These are phyloP conservation scores for Myriosclerotinia scirpicola DNA, from an alignment of 2,329 filamentous ascomycete species.

Conservation along the genomic window DNA sequence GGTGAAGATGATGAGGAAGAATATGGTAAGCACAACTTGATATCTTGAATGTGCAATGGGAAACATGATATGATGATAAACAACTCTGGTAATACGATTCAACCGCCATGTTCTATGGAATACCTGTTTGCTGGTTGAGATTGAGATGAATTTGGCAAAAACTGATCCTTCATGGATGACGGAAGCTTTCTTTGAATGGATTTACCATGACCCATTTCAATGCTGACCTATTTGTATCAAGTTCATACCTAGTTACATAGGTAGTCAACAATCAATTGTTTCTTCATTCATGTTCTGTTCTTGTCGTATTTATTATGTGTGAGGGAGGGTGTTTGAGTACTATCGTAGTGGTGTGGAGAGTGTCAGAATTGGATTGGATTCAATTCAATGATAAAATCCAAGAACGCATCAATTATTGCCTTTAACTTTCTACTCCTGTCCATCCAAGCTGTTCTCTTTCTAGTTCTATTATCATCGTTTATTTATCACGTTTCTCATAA, in stretches of 20 bases:
- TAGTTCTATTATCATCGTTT: neutral
- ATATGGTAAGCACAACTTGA: conserved; percentile 16
- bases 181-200: neutral
- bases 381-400: neutral
- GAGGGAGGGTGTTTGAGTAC: too few species aligned
- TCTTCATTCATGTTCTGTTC: neutral
- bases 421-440: neutral
- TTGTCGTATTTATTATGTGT: neutral
- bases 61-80: conserved; percentile 37
- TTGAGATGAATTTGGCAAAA: conserved; percentile 49
- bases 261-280: conserved; percentile 1
- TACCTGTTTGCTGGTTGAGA: conserved; percentile 48
- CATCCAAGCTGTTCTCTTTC: neutral
- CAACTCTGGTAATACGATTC: conserved; percentile 54
- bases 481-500: conserved; percentile 40
- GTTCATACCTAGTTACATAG: neutral
- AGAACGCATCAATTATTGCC: neutral
- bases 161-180: conserved; percentile 13
- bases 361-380: neutral
- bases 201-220: neutral
- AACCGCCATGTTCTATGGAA: conserved; percentile 45
- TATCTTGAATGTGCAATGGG: neutral
- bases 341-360: neutral
- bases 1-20: neutral
- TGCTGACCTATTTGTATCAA: conserved; percentile 13